Evolutionary conservation across 805 yeast species (phyloP), one percentile per base, ranked within the genome.

Genomic region (Ogataea zsoltii): DNA sequence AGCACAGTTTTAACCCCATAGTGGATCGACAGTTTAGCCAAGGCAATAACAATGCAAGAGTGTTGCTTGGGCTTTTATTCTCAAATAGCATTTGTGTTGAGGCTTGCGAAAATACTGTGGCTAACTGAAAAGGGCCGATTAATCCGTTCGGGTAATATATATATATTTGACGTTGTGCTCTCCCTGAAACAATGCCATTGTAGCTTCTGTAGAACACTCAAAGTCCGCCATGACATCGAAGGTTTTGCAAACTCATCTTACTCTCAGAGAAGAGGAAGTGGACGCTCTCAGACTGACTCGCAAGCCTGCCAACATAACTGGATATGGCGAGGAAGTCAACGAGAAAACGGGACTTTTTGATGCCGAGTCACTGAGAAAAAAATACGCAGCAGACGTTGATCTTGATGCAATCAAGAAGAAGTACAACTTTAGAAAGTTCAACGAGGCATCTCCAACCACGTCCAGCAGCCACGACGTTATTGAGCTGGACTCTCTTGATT

Each of bases 401-500:
- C 12, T 44, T 12, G 38, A 30, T 11, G 30, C 54, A 19, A 33
- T 54, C 17, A 63, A 62, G 41, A 33, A 48, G 17, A 55, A 60
- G 42, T 60, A 63, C 49, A 61, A 65, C 31, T 45, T 66, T 17
- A 50, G 68, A 34, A 61, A 62, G 2, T 66, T 66, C 42, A 18
- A 42, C 13, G 58, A 63, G 42, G 60, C 63, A 23, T 46, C 53
- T 28, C 49, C 46, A 17, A 46, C 61, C 6, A 17, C 11, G 3
- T 33, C 44, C 16, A 30, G 40, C 5, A 33, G 17, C 14, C 16
- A 40, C 23, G 55, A 62, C n/a, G 53, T 54, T 10, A 53, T 69
- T 34, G 58, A 66, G 34, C 54, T 67, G 41, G 66, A 60, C 33
- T 60, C 68, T 2, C 57, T 73, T 38, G 77, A 74, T 42, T 57